Conservation (phyloP, 768 basidiomycete species). For the Boletus bicolor region DNA sequence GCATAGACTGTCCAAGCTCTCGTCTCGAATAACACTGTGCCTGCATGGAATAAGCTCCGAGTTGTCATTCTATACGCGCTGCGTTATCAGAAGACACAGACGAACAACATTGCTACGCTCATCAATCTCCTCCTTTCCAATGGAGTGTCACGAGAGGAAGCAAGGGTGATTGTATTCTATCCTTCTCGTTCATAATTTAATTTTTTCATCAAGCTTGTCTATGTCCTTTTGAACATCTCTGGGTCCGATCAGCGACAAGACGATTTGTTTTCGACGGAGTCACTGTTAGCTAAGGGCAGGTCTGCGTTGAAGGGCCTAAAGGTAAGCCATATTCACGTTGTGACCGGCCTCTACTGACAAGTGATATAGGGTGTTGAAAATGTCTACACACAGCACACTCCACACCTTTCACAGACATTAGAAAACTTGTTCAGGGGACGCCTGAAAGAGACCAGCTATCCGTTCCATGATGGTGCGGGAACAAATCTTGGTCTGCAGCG, state of each 20-base stretch:
- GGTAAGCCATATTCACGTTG: slow-evolving; percentile 39
- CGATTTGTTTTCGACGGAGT: slow-evolving; percentile 94
- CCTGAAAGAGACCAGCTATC: slow-evolving; percentile 84
- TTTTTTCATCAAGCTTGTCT: slow-evolving; percentile 65
- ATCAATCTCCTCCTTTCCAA: slow-evolving; percentile 74
- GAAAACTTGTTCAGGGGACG: slow-evolving; percentile 86
- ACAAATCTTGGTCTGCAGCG: slow-evolving; percentile 69
- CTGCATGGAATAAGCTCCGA: slow-evolving; percentile 81
- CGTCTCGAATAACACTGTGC: slow-evolving; percentile 62
- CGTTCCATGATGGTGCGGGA: slow-evolving; percentile 76
- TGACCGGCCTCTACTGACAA: slow-evolving; percentile 3
- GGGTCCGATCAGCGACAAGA: slow-evolving; percentile 97
- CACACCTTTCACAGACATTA: slow-evolving; percentile 88
- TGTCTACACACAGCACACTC: slow-evolving; percentile 96
- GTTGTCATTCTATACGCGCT: slow-evolving; percentile 90
- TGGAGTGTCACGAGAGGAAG: slow-evolving; percentile 74
- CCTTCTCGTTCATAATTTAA: slow-evolving; percentile 9
- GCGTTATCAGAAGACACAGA: slow-evolving; percentile 88
- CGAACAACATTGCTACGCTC: slow-evolving; percentile 74
- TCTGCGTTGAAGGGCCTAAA: slow-evolving; percentile 95
- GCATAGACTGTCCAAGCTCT: slow-evolving; percentile 78
- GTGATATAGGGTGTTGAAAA: slow-evolving; percentile 87
- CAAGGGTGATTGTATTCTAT: slow-evolving; percentile 42
- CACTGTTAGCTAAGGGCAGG: slow-evolving; percentile 88
- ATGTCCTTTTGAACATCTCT: slow-evolving; percentile 87